Percentiles rank a stretch among this genome's conserved stretches.
Conservation (phyloP, 2,329 filamentous ascomycete genomes). For the Pseudogymnoascus sp. region DNA sequence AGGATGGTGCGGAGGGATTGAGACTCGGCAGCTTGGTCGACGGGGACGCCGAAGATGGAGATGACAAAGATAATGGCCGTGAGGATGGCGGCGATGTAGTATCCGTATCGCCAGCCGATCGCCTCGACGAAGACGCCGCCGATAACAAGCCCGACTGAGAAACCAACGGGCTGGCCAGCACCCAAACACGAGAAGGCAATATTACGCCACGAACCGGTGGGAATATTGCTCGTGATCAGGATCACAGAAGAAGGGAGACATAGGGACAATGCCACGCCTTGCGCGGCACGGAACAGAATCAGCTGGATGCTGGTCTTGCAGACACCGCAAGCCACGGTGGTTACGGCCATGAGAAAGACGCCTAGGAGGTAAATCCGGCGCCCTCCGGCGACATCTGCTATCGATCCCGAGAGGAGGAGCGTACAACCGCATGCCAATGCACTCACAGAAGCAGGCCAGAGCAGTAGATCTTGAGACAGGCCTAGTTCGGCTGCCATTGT, state of each 20-base stretch:
- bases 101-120: slow-evolving; percentile 48
- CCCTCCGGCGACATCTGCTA: slow-evolving; percentile 45
- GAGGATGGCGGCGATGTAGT: slow-evolving; percentile 41
- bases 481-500: slow-evolving; percentile 35
- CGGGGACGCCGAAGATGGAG: slow-evolving; percentile 20
- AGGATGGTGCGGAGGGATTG: slow-evolving; percentile 15
- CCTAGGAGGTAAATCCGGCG: slow-evolving; percentile 41
- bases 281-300: slow-evolving; percentile 41
- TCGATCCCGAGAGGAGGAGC: slow-evolving; percentile 42
- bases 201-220: slow-evolving; percentile 43
- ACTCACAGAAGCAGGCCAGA: slow-evolving; percentile 31
- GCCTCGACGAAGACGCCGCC: slow-evolving; percentile 44
- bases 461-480: slow-evolving; percentile 21
- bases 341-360: slow-evolving; percentile 37
- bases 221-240: slow-evolving; percentile 43
- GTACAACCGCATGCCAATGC: slow-evolving; percentile 40
- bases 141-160: slow-evolving; percentile 44
- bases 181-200: slow-evolving; percentile 47
- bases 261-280: slow-evolving; percentile 41
- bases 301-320: slow-evolving; percentile 36
- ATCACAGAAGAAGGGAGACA: slow-evolving; percentile 44
- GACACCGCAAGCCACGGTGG: slow-evolving; percentile 40
- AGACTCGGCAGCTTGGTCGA: slow-evolving; percentile 9
- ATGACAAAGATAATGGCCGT: slow-evolving; percentile 20
- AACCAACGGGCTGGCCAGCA: slow-evolving; percentile 45